A percentile compares a stretch with the other conserved stretches of the same genome.
phyloP scores from a whole-genome alignment of 129 eudicot species.

The Helianthus tuberosus region DNA sequence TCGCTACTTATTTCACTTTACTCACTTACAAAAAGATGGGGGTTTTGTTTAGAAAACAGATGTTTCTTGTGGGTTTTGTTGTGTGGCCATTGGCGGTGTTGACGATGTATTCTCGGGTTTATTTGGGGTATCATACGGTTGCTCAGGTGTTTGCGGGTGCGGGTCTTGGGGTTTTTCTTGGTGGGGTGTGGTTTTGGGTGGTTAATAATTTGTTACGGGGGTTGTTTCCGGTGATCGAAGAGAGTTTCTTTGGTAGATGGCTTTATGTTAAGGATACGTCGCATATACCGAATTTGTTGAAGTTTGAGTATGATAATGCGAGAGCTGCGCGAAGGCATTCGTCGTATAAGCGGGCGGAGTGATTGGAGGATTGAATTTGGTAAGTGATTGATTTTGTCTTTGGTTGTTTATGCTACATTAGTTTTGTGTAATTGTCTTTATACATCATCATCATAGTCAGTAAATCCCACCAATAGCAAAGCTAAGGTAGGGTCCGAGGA shows the following conservation, averaged over 20 bases:
- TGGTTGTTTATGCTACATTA: background rate
- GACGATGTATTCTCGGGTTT: slow-evolving; percentile 87
- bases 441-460: too few relatives aligned
- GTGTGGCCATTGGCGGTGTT: slow-evolving; percentile 76
- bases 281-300: slow-evolving; percentile 74
- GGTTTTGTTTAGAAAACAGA: slow-evolving; percentile 45
- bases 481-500: too few relatives aligned
- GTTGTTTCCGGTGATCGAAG: slow-evolving; percentile 70
- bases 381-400: slow-evolving; percentile 18
- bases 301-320: slow-evolving; percentile 87
- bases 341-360: slow-evolving; percentile 61
- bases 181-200: slow-evolving; percentile 77
- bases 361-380: slow-evolving; percentile 17
- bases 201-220: slow-evolving; percentile 51
- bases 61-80: slow-evolving; percentile 37
- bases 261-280: slow-evolving; percentile 84
- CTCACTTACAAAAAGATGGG: slow-evolving; percentile 50
- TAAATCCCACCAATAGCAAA: too few relatives aligned
- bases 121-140: slow-evolving; percentile 87
- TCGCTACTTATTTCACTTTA: slow-evolving; percentile 63
- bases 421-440: background rate
- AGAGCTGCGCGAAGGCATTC: slow-evolving; percentile 73
- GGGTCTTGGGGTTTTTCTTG: slow-evolving; percentile 53
- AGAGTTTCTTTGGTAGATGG: slow-evolving; percentile 69
- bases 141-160: slow-evolving; percentile 94